phyloP scores from a whole-genome alignment of 352 stramenopile genomes.

The Sclerospora graminicola region DNA sequence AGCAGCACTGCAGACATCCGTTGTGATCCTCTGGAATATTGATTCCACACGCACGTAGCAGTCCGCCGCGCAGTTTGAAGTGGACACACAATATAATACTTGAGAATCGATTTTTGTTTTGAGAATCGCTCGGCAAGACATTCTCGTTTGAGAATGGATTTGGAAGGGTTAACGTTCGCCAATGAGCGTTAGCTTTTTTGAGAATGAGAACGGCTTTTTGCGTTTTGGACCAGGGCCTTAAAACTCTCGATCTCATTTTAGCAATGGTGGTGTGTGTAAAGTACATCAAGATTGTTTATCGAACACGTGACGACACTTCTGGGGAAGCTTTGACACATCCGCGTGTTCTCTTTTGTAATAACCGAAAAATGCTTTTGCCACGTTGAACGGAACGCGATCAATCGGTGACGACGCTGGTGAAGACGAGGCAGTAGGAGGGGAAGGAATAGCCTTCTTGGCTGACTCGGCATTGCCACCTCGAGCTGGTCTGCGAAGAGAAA shows the following conservation, averaged over 20 bases:
- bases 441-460: constrained; percentile 10
- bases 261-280: neutral
- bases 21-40: no score
- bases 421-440: constrained; percentile 12
- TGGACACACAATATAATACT: no score
- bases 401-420: constrained; percentile 17
- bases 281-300: neutral
- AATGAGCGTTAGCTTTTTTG: no score
- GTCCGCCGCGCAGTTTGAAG: no score
- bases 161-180: no score
- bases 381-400: constrained; percentile 43
- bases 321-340: constrained; percentile 9
- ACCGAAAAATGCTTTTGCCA: constrained; percentile 60
- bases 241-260: constrained; percentile 16
- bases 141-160: no score
- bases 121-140: no score
- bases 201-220: no score
- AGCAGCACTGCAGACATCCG: no score
- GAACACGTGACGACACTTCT: constrained; percentile 2
- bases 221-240: no score
- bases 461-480: constrained; percentile 2
- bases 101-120: no score
- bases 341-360: constrained; percentile 35
- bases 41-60: no score
- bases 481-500: constrained; percentile 17